Evolutionary conservation across 495 filamentous ascomycete genomes (phyloP), one percentile per base, ranked within the genome.

Genomic region (Tuber umbilicatum): DNA sequence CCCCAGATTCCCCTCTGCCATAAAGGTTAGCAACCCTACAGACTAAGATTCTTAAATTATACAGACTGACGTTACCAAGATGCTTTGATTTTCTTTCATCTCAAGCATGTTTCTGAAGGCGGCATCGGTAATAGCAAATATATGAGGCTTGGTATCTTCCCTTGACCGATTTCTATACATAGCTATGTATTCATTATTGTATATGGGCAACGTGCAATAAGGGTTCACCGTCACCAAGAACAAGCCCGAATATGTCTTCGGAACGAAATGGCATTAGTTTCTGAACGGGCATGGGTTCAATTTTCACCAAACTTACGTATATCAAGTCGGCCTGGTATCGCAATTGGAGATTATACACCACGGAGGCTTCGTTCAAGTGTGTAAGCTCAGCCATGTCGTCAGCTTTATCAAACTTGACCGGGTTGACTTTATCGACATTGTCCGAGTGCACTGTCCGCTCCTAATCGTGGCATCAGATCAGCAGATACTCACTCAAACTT

Each of bases 321-420:
- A 99, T 99, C 45, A 98, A 83, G 82, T 99, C 95, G 17, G 95
- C 88, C 83, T 97, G 93, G 80, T 99, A 98, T 82, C 96, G 86
- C 85, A 91, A 91, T 70, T 97, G 91, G 43, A 99, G 87, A 79
- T 99, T 99, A 84, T 99, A 93, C 43, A 99, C 94, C 74, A 99
- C 96, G 0, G 95, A 98, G 16, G 94, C 91, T 84, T 99, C 96
- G 82, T 99, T 99, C 67, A 99, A 85, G 81, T 98, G 95, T 21
- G 96, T 99, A 79, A 99, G 86, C 84, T 98, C 95, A 2, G 96
- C 95, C 96, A 99, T 99, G 82, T 99, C 96, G 85, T 97, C 92
- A 10, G 95, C 94, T 84, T 95, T 97, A 86, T 99, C 96, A 82
- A 99, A 99, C 82, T 99, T 99, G 73, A 93, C 96, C 38, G 96